phyloP scores from a whole-genome alignment of 192 early-diverging fungal species.

The Thamnidium elegans region DNA sequence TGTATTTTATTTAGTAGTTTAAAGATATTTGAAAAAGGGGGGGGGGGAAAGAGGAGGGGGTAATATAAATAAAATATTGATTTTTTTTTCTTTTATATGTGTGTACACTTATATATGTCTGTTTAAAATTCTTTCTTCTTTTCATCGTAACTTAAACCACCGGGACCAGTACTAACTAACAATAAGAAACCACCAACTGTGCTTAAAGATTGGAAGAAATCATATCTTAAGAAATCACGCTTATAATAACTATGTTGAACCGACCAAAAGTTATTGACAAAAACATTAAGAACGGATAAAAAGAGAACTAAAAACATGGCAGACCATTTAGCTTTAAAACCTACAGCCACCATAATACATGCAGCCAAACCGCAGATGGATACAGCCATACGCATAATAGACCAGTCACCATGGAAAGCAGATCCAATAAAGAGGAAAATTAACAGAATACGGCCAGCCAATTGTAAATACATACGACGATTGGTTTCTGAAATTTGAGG shows the following conservation, averaged over 20 bases:
- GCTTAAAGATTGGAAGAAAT: slow-evolving; percentile 99
- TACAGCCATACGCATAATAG: slow-evolving; percentile 65
- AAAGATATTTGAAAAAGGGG: too few species aligned
- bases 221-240: slow-evolving; percentile 95
- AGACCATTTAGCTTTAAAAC: slow-evolving; percentile 97
- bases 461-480: slow-evolving; percentile 86
- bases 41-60: too few species aligned
- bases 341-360: slow-evolving; percentile 93
- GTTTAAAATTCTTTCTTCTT: slow-evolving; percentile 92
- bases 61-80: neutral
- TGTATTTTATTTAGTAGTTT: too few species aligned
- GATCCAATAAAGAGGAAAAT: slow-evolving; percentile 92
- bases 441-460: slow-evolving; percentile 88
- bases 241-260: slow-evolving; percentile 79
- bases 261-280: slow-evolving; percentile 98
- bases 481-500: slow-evolving; percentile 82
- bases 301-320: slow-evolving; percentile 92
- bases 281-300: slow-evolving; percentile 84
- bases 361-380: slow-evolving; percentile 75
- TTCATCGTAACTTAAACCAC: slow-evolving; percentile 92
- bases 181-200: slow-evolving; percentile 95
- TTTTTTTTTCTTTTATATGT: slow-evolving; percentile 9
- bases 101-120: neutral
- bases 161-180: slow-evolving; percentile 87
- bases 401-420: slow-evolving; percentile 81